These are phyloP conservation scores for Trichoderma gamsii DNA, from an alignment of 495 filamentous ascomycete species.

Conservation along the genomic window DNA sequence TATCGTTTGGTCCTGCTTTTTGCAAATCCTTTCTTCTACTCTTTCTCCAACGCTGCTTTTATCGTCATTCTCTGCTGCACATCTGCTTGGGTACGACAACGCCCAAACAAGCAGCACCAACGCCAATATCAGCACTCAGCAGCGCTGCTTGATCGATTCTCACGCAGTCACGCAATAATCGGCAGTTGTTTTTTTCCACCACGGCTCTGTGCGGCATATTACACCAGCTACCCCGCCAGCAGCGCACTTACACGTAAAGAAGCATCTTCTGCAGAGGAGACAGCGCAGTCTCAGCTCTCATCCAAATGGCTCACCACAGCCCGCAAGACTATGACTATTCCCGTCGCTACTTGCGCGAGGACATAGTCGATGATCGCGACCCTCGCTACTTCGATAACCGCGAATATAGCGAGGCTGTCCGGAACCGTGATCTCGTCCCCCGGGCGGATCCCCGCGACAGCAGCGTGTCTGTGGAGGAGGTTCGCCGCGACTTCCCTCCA, in stretches of 20 bases:
- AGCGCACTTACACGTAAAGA: background rate
- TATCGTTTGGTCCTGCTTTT: background rate
- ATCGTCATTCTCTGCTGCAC: background rate
- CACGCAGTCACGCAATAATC: background rate
- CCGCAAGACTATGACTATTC: conserved; percentile 42
- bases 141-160: background rate
- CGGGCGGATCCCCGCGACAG: conserved; percentile 37
- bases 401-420: conserved; percentile 41
- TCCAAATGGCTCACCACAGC: conserved; percentile 42
- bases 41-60: background rate
- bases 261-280: background rate
- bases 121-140: background rate
- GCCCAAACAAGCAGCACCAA: background rate
- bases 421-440: conserved; percentile 47
- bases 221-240: conserved; percentile 4
- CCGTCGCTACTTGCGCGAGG: conserved; percentile 42
- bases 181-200: background rate
- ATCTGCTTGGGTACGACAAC: background rate
- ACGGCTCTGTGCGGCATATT: conserved; percentile 1
- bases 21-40: background rate
- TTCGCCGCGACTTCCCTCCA: conserved; percentile 62
- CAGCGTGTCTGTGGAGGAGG: conserved; percentile 60
- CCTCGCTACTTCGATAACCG: conserved; percentile 44
- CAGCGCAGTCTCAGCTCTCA: background rate
- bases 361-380: conserved; percentile 38